These are phyloP conservation scores for Pulveroboletus sp. DNA, from an alignment of 768 basidiomycete genomes.

Conservation along the genomic window DNA sequence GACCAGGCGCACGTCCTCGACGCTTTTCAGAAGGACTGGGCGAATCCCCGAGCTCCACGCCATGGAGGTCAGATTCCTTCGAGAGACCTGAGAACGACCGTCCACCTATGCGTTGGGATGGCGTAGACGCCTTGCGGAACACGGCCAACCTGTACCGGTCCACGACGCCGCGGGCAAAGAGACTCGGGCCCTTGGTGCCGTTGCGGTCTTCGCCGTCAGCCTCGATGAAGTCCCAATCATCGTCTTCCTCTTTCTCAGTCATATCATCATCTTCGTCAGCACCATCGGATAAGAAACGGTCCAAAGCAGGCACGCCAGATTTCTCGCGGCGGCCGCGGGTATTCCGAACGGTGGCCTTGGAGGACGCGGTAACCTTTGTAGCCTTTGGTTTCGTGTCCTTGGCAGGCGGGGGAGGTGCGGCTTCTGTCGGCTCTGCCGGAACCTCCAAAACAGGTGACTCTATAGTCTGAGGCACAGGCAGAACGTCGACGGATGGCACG, in stretches of 20 bases:
- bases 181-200: conserved; percentile 71
- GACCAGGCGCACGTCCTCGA: conserved; percentile 63
- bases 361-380: conserved; percentile 10
- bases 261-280: conserved; percentile 41
- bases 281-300: conserved; percentile 61
- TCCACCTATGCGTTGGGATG: conserved; percentile 42
- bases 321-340: conserved; percentile 63
- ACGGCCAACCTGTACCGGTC: conserved; percentile 83
- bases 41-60: conserved; percentile 38
- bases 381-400: conserved; percentile 32
- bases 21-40: conserved; percentile 49
- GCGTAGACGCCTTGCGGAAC: conserved; percentile 78
- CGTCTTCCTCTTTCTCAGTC: conserved; percentile 55
- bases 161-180: conserved; percentile 89
- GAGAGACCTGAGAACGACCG: conserved; percentile 59
- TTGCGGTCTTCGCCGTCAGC: conserved; percentile 81
- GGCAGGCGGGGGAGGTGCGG: conserved; percentile 28
- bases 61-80: conserved; percentile 44
- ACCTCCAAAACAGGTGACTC: conserved; percentile 8
- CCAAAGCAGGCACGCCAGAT: conserved; percentile 78
- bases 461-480: conserved; percentile 11
- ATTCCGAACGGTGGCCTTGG: conserved; percentile 24
- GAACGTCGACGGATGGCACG: conserved; percentile 10
- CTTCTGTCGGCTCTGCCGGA: conserved; percentile 14
- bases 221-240: conserved; percentile 91